A percentile compares a stretch with the other conserved stretches of the same genome.
phyloP scores from a whole-genome alignment of 225 moss, liverwort and hornwort species.

The Marchantia polymorpha region DNA sequence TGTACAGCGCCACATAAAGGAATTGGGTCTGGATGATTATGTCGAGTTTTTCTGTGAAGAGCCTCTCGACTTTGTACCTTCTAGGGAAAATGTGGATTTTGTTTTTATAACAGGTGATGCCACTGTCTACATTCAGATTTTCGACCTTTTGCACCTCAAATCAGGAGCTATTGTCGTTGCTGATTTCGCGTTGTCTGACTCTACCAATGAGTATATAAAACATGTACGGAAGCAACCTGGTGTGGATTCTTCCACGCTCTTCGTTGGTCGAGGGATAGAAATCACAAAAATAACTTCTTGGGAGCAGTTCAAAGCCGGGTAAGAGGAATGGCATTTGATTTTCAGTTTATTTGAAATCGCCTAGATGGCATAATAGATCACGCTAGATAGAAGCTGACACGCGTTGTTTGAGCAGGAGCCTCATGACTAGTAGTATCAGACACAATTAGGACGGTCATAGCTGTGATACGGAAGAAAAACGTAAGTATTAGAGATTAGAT shows the following conservation, averaged over 20 bases:
- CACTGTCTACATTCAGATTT: conserved; percentile 65
- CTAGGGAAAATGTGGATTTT: conserved; percentile 64
- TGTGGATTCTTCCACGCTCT: conserved; percentile 70
- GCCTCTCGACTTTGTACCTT: conserved; percentile 52
- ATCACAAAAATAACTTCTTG: conserved; percentile 71
- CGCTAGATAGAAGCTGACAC: too few species aligned
- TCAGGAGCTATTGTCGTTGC: conserved; percentile 75
- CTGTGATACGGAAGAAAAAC: too few species aligned
- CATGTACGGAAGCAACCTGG: conserved; percentile 82
- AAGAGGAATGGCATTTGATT: conserved; percentile 4
- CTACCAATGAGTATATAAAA: conserved; percentile 75
- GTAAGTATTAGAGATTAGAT: too few species aligned
- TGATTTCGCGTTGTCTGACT: conserved; percentile 67
- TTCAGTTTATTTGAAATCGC: too few species aligned
- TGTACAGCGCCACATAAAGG: conserved; percentile 51
- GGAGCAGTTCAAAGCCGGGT: conserved; percentile 67
- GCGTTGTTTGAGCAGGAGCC: too few species aligned
- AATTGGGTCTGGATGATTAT: conserved; percentile 51
- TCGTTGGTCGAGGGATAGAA: conserved; percentile 75
- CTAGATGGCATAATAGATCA: too few species aligned
- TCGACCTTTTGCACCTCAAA: conserved; percentile 73
- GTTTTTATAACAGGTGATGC: conserved; percentile 61
- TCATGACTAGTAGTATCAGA: too few species aligned
- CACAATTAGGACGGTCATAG: too few species aligned
- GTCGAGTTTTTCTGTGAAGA: conserved; percentile 60